Evolutionary conservation across 257 asterid species (phyloP).

Genomic region (Nicotiana otophora): DNA sequence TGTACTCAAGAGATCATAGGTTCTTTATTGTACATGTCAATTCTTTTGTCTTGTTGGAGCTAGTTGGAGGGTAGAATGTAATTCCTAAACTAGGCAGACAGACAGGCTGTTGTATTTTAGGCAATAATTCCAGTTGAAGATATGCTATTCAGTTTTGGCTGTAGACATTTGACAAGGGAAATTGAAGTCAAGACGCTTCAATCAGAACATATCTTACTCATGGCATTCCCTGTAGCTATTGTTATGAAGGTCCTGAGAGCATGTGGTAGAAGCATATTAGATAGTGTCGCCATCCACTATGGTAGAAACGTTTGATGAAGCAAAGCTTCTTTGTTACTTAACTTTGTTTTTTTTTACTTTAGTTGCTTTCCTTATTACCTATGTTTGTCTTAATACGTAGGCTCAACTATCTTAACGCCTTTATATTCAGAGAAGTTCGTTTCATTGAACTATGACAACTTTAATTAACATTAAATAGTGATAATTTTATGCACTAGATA

Average conservation of each 20-base stretch:
- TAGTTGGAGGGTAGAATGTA: background rate
- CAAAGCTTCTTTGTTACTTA: background rate
- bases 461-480: too few species aligned
- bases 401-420: too few species aligned
- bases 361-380: too few species aligned
- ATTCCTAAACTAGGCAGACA: background rate
- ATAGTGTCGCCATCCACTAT: background rate
- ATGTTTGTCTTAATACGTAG: too few species aligned
- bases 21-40: background rate
- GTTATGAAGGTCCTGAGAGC: background rate
- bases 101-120: background rate
- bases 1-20: background rate
- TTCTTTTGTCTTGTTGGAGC: background rate
- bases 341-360: too few species aligned
- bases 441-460: too few species aligned
- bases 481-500: too few species aligned
- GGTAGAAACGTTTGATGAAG: background rate
- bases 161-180: background rate
- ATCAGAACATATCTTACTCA: background rate
- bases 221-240: background rate
- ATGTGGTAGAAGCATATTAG: background rate
- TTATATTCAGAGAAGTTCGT: too few species aligned
- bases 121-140: constrained; percentile 2
- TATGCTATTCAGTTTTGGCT: background rate
- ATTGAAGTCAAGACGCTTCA: background rate